Percentiles rank a stretch among this genome's conserved stretches.
phyloP scores from a whole-genome alignment of 345 rosid species.

The Eucalyptus leucophloia region DNA sequence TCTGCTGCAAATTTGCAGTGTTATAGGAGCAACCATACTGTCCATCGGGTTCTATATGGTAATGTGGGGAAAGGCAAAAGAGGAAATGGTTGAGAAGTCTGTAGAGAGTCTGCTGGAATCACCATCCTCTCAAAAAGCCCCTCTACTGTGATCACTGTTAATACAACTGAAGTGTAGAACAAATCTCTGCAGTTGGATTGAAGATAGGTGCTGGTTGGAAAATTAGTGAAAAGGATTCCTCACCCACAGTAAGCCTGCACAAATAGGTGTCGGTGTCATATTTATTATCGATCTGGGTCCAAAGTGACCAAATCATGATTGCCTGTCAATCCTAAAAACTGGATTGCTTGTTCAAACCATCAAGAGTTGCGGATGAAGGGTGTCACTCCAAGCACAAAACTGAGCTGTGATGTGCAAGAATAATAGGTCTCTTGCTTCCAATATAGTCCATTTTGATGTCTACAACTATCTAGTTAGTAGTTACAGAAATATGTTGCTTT shows the following conservation, averaged over 20 bases:
- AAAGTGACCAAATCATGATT: neutral
- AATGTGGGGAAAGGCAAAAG: slow-evolving; percentile 24
- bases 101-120: neutral
- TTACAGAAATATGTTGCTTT: neutral
- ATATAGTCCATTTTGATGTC: neutral
- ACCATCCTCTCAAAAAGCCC: neutral
- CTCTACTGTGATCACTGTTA: slow-evolving; percentile 1
- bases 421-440: neutral
- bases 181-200: neutral
- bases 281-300: neutral
- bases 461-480: neutral
- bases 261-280: neutral
- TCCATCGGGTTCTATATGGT: slow-evolving; percentile 13
- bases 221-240: neutral
- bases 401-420: neutral
- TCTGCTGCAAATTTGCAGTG: neutral
- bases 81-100: neutral
- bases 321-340: neutral
- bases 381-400: neutral
- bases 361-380: neutral
- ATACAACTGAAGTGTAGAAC: neutral
- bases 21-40: slow-evolving; percentile 12
- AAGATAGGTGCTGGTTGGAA: neutral
- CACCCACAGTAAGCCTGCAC: neutral
- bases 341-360: neutral